Evolutionary conservation across 768 basidiomycete species (phyloP).

Genomic region (Candolleomyces aberdarensis): DNA sequence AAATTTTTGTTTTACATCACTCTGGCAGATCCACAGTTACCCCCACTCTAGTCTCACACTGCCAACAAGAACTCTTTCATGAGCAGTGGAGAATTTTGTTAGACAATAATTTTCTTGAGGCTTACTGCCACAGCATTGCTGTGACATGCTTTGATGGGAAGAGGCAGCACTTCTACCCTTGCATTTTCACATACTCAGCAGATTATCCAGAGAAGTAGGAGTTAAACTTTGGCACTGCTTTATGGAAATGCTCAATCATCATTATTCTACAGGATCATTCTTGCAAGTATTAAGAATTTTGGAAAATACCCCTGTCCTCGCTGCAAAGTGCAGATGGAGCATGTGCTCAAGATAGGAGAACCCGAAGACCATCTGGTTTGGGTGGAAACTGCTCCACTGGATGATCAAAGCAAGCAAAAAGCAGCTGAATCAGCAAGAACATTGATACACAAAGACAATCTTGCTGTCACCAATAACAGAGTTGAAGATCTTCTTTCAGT

Average conservation of each 20-base stretch:
- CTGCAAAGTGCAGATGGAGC: constrained; percentile 23
- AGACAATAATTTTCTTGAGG: constrained; percentile 16
- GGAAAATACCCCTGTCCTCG: constrained; percentile 34
- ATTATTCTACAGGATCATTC: constrained; percentile 16
- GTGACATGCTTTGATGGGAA: constrained; percentile 8
- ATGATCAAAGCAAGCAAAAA: neutral
- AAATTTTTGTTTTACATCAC: constrained; percentile 11
- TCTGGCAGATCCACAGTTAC: constrained; percentile 9
- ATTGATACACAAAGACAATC: neutral
- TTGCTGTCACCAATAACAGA: neutral
- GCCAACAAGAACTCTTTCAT: constrained; percentile 16
- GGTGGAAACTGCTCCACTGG: neutral
- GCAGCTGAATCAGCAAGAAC: neutral
- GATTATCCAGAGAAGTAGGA: constrained; percentile 20
- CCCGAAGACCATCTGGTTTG: neutral
- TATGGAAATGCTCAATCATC: neutral
- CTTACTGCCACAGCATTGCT: constrained; percentile 17
- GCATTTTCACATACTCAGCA: constrained; percentile 16
- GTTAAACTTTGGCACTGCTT: neutral
- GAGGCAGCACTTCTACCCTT: constrained; percentile 9
- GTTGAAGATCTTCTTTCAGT: neutral
- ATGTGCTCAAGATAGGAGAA: constrained; percentile 25
- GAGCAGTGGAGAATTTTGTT: constrained; percentile 14
- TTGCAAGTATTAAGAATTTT: constrained; percentile 30
- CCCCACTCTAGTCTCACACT: constrained; percentile 11